Conservation (phyloP, 371 early-diverging fungal species). For the Apophysomyces trapeziformis region DNA sequence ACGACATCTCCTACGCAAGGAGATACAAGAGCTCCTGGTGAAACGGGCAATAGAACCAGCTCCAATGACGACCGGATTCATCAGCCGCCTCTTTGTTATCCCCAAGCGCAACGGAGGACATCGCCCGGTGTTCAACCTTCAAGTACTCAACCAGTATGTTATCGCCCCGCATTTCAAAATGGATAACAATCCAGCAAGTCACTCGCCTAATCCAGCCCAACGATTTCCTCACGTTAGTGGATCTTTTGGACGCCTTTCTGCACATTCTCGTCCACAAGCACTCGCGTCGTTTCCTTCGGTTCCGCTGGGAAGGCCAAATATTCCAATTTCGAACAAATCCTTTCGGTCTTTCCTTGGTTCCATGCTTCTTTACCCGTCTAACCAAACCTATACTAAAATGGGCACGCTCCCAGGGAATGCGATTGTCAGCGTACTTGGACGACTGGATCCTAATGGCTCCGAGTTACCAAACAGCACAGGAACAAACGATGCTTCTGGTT, state of each 20-base stretch:
- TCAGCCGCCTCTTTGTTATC: conserved; percentile 26
- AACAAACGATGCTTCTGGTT: conserved; percentile 15
- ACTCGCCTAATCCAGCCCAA: conserved; percentile 21
- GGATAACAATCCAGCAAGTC: conserved; percentile 26
- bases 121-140: conserved; percentile 34
- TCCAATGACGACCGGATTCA: conserved; percentile 14
- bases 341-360: conserved; percentile 38
- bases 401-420: conserved; percentile 30
- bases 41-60: too few relatives aligned
- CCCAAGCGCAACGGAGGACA: conserved; percentile 28
- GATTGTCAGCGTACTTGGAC: conserved; percentile 33
- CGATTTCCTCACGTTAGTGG: conserved; percentile 26
- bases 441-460: conserved; percentile 28
- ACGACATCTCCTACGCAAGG: too few relatives aligned
- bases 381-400: conserved; percentile 30
- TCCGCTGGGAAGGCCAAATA: conserved; percentile 23
- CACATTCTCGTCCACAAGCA: conserved; percentile 17
- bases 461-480: neutral
- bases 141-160: conserved; percentile 25
- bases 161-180: conserved; percentile 28
- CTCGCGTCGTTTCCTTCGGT: conserved; percentile 18
- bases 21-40: too few relatives aligned
- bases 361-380: conserved; percentile 39
- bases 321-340: conserved; percentile 36
- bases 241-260: conserved; percentile 24